phyloP scores from a whole-genome alignment of 768 basidiomycete genomes.

The Panus rudis region DNA sequence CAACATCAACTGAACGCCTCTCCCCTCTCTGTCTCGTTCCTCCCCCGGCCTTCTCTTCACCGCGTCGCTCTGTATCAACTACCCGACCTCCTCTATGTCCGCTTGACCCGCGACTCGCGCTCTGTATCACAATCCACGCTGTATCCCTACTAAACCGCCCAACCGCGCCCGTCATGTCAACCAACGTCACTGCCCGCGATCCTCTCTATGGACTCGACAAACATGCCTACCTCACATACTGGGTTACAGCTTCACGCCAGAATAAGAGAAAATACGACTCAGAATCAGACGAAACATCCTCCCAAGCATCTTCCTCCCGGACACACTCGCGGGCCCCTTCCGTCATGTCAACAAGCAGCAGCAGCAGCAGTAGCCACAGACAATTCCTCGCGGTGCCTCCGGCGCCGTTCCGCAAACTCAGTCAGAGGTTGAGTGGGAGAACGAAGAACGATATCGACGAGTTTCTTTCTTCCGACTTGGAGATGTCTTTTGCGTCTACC shows the following conservation, averaged over 20 bases:
- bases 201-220: not conserved
- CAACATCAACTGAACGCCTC: not conserved
- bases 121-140: too few relatives aligned
- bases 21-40: too few relatives aligned
- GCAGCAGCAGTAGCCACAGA: too few relatives aligned
- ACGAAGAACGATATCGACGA: slow-evolving; percentile 51
- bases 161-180: not conserved
- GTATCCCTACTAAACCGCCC: not conserved
- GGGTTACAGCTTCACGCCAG: not conserved
- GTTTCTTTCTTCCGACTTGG: slow-evolving; percentile 69
- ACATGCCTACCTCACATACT: not conserved
- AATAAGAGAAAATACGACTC: too few relatives aligned
- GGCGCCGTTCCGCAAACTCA: slow-evolving; percentile 42
- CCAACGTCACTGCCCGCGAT: too few relatives aligned
- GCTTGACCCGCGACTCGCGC: too few relatives aligned
- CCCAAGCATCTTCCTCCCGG: too few relatives aligned
- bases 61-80: too few relatives aligned
- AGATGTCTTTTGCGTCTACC: slow-evolving; percentile 76
- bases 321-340: too few relatives aligned
- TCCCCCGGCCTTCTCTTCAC: too few relatives aligned
- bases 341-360: too few relatives aligned
- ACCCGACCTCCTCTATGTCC: too few relatives aligned
- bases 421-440: slow-evolving; percentile 19
- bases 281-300: not conserved
- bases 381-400: slow-evolving; percentile 35